A percentile compares a stretch with the other conserved stretches of the same genome.
Evolutionary conservation across 768 basidiomycete species (phyloP).

Genomic region (Lactarius tabidus): DNA sequence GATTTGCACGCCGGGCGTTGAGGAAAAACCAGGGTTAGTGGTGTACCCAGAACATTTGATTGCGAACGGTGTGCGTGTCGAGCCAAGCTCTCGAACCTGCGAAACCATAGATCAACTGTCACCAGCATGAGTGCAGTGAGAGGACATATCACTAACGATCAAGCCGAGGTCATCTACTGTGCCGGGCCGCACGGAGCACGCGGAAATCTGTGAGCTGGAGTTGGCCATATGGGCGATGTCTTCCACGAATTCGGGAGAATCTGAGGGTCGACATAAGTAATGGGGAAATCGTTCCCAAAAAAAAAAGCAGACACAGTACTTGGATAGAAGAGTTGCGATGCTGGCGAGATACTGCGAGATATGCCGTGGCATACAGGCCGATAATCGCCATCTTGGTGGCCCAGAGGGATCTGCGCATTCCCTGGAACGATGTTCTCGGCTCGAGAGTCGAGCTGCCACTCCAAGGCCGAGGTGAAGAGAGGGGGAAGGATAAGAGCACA

Average conservation of each 20-base stretch:
- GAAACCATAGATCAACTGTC: no score
- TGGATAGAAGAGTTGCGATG: neutral
- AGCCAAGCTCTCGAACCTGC: neutral
- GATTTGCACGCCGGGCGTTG: no score
- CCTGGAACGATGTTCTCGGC: neutral
- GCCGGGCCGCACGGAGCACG: constrained; percentile 6
- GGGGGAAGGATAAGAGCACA: neutral
- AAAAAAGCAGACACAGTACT: neutral
- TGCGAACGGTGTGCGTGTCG: neutral
- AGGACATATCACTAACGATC: neutral
- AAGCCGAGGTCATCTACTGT: neutral
- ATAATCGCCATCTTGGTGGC: neutral
- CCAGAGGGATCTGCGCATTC: neutral
- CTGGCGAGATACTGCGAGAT: neutral
- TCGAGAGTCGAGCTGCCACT: neutral
- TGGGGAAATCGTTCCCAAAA: neutral
- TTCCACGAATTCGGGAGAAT: neutral
- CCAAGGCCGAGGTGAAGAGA: neutral
- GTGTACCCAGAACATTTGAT: neutral
- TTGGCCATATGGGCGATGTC: constrained; percentile 10
- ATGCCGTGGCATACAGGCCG: neutral
- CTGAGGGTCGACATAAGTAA: neutral
- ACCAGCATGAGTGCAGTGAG: neutral
- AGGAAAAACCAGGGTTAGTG: no score
- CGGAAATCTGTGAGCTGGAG: neutral